phyloP scores from a whole-genome alignment of 305 asterid genomes.

The Fraxinus latifolia region DNA sequence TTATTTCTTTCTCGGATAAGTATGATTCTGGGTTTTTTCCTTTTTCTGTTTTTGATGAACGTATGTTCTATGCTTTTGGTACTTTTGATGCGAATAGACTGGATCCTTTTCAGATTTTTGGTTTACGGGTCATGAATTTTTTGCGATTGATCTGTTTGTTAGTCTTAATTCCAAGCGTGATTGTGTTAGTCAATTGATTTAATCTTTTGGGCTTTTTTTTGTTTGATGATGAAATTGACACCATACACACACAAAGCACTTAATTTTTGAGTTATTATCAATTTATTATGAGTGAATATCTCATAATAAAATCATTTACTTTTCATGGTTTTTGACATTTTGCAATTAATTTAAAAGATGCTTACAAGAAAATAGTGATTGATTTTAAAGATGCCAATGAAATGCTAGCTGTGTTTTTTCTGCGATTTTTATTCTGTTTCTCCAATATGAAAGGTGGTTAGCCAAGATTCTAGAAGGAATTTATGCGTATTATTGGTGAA shows the following conservation, averaged over 20 bases:
- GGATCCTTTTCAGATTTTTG: neutral
- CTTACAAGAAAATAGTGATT: constrained; percentile 23
- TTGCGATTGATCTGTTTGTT: constrained; percentile 40
- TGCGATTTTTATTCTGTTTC: constrained; percentile 9
- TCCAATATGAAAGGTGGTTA: constrained; percentile 20
- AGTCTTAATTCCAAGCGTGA: constrained; percentile 26
- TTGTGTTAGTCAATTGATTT: constrained; percentile 7
- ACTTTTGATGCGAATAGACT: constrained; percentile 29
- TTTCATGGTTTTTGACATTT: constrained; percentile 25
- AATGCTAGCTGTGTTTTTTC: constrained; percentile 31
- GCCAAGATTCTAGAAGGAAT: constrained; percentile 21
- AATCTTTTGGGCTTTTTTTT: neutral
- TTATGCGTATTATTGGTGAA: constrained; percentile 13
- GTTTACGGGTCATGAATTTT: constrained; percentile 27
- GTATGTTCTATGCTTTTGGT: constrained; percentile 24
- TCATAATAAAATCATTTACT: constrained; percentile 35
- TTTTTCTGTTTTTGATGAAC: neutral
- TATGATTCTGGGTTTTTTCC: neutral
- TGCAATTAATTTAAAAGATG: constrained; percentile 24
- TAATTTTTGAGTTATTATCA: constrained; percentile 12
- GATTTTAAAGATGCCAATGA: constrained; percentile 33
- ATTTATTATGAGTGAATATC: constrained; percentile 8
- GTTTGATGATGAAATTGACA: constrained; percentile 22
- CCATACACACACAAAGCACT: constrained; percentile 6
- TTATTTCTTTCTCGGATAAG: constrained; percentile 6